These are phyloP conservation scores for Zygosaccharomyces siamensis DNA, from an alignment of 805 yeast species.

Conservation along the genomic window DNA sequence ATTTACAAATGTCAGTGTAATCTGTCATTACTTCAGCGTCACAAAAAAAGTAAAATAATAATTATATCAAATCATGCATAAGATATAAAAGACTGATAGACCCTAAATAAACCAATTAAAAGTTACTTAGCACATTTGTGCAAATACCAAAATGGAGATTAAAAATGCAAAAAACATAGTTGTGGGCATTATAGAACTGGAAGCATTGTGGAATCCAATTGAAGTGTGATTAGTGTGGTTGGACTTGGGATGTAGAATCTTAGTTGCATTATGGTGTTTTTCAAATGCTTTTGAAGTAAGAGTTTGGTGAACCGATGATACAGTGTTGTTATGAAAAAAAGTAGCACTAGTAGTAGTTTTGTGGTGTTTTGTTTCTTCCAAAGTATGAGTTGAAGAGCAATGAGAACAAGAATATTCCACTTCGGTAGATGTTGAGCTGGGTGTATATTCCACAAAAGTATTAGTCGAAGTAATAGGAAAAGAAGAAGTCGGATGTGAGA, in stretches of 20 bases:
- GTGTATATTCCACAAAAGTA: background rate
- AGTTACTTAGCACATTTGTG: slow-evolving; percentile 9
- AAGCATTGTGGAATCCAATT: slow-evolving; percentile 13
- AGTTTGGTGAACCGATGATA: background rate
- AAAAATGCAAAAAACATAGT: slow-evolving; percentile 17
- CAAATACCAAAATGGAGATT: slow-evolving; percentile 14
- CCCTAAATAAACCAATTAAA: background rate
- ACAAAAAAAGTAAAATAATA: background rate
- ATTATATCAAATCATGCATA: background rate
- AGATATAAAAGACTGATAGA: background rate
- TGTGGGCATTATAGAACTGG: slow-evolving; percentile 16
- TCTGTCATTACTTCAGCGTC: background rate
- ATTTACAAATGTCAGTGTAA: background rate
- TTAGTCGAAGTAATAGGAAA: background rate
- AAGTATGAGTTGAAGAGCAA: background rate
- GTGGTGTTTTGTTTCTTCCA: background rate
- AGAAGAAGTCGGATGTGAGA: background rate
- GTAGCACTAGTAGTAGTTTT: background rate
- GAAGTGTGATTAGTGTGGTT: slow-evolving; percentile 1
- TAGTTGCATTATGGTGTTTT: background rate
- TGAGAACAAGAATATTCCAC: background rate
- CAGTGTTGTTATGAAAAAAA: background rate
- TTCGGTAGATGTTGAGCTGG: background rate
- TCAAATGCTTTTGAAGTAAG: background rate
- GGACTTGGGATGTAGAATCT: background rate